Evolutionary conservation across 441 rosid species (phyloP).

Genomic region (Adansonia rubrostipa): DNA sequence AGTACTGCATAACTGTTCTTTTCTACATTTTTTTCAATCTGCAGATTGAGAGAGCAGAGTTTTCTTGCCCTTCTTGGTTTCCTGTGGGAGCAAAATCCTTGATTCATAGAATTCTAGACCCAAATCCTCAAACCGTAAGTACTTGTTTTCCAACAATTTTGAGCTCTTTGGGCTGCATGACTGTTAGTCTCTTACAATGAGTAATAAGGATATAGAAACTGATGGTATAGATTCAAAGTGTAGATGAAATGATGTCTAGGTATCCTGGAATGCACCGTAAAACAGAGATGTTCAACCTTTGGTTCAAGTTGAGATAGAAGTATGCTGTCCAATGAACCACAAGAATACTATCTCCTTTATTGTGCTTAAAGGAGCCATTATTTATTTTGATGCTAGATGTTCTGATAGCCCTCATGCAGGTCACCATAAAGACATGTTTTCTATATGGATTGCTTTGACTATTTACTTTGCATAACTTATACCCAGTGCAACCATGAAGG

Average conservation of each 20-base stretch:
- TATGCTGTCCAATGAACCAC: neutral
- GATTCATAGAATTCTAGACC: slow-evolving; percentile 84
- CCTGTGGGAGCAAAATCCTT: slow-evolving; percentile 85
- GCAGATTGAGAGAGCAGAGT: slow-evolving; percentile 89
- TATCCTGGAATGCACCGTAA: slow-evolving; percentile 11
- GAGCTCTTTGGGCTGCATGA: neutral
- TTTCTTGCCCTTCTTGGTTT: slow-evolving; percentile 88
- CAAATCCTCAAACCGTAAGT: slow-evolving; percentile 89
- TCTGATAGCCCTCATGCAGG: slow-evolving; percentile 4
- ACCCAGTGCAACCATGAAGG: slow-evolving; percentile 20
- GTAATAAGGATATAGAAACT: slow-evolving; percentile 12
- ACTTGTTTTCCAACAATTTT: neutral
- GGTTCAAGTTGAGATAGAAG: neutral
- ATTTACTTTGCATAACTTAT: slow-evolving; percentile 10
- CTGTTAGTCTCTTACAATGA: neutral
- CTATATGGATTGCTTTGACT: slow-evolving; percentile 14
- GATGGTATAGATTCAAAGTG: neutral
- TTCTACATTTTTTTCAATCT: slow-evolving; percentile 24
- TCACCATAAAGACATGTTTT: slow-evolving; percentile 6
- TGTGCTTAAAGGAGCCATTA: slow-evolving; percentile 20
- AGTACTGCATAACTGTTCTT: neutral
- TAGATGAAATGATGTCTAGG: neutral
- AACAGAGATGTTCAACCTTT: slow-evolving; percentile 7
- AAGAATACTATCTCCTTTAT: neutral
- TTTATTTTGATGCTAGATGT: neutral